Base-by-base conservation (phyloP, 1,284 basidiomycete species). In the Malassezia slooffiae region DNA sequence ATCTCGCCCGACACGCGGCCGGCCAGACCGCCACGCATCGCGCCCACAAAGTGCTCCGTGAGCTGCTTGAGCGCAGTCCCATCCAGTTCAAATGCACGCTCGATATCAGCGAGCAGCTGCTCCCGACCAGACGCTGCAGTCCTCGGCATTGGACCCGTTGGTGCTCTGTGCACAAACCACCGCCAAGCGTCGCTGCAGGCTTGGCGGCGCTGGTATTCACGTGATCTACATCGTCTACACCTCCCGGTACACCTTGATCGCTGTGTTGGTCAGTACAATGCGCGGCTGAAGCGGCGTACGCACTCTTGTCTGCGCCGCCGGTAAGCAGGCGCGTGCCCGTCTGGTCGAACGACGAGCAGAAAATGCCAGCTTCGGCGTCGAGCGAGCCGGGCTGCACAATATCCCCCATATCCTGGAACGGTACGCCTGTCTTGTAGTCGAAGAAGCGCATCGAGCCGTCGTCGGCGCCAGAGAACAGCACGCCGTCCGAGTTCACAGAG, bases 311-410 rank as follows among this genome's bases (percentile, higher is more conserved):
- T 7, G 91, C 91, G 17, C 90, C 84, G 36, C 91, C 93, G 1
- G 89, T 96, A 56, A 96, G 53, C 49, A 97, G 72, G 34, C 93
- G 76, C 24, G 89, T 91, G 3, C 91, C 93, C 1, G 91, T 96
- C 69, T 81, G 76, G 71, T 96, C 91, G 72, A 96, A 97, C 4
- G 88, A 85, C 13, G 89, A 95, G 69, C 87, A 93, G 75, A 96
- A 75, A 55, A 75, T 60, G 56, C 91, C 83, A 19, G 90, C 81
- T 71, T 99, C 91, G 1, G 91, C 90, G 64, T 97, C 91, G 26
- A 97, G 77, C 29, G 87, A 93, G 16, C 91, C 93, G 0, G 91
- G 90, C 70, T 97, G 93, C 1, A 90, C 89, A 11, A 91, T 79
- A 65, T 96, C 91, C 42, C 89, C 84, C 71, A 89, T 72, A 48